Percentiles rank a stretch among this genome's conserved stretches.
Evolutionary conservation across 1,284 basidiomycete species (phyloP).

Genomic region (Cryptococcus floricola): DNA sequence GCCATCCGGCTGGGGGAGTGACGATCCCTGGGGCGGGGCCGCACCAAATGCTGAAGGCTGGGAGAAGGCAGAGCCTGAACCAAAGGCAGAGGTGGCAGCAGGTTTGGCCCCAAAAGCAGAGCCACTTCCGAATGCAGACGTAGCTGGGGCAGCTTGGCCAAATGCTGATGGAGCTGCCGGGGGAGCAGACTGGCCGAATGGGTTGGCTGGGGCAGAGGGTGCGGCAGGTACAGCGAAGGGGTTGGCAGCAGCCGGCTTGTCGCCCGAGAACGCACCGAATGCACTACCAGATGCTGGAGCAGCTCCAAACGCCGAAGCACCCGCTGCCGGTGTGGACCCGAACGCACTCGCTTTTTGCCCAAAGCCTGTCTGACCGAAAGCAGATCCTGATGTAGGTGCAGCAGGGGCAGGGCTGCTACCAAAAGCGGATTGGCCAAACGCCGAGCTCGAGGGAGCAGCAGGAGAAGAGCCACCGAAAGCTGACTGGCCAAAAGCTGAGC

Average conservation of each 20-base stretch:
- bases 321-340: slow-evolving; percentile 9
- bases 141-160: slow-evolving; percentile 6
- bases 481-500: slow-evolving; percentile 52
- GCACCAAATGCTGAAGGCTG: slow-evolving; percentile 13
- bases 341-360: slow-evolving; percentile 23
- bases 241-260: background rate
- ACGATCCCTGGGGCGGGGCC: slow-evolving; percentile 1
- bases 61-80: slow-evolving; percentile 3
- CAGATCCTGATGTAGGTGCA: slow-evolving; percentile 25
- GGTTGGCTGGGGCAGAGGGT: slow-evolving; percentile 3
- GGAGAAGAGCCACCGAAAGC: slow-evolving; percentile 11
- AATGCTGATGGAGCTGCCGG: slow-evolving; percentile 2
- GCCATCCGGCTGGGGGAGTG: slow-evolving; percentile 18
- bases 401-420: slow-evolving; percentile 14
- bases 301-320: slow-evolving; percentile 6
- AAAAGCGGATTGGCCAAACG: slow-evolving; percentile 51
- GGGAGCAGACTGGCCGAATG: slow-evolving; percentile 9
- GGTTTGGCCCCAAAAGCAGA: background rate
- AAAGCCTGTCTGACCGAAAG: slow-evolving; percentile 22
- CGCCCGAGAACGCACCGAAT: slow-evolving; percentile 5
- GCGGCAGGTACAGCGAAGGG: background rate
- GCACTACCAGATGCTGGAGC: slow-evolving; percentile 3
- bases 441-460: slow-evolving; percentile 2
- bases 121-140: slow-evolving; percentile 26
- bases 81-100: slow-evolving; percentile 6